These are phyloP conservation scores for Skeletonema potamos DNA, from an alignment of 108 stramenopile species.

Conservation along the genomic window DNA sequence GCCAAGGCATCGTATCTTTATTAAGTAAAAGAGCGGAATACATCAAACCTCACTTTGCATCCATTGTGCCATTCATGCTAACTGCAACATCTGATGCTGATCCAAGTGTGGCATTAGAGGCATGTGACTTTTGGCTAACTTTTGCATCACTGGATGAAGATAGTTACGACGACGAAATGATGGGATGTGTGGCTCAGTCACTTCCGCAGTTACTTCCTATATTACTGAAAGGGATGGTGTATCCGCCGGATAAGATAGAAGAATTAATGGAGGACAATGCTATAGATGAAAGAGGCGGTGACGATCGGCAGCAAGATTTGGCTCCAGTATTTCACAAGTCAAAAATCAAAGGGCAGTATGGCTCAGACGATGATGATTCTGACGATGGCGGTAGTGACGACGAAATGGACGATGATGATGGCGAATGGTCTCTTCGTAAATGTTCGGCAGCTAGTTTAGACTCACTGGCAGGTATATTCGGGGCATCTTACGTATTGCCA, in stretches of 20 bases:
- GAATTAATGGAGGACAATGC: constrained; percentile 78
- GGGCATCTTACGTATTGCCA: constrained; percentile 66
- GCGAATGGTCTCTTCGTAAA: constrained; percentile 89
- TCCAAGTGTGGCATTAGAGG: constrained; percentile 72
- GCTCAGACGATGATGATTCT: constrained; percentile 35
- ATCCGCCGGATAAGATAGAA: constrained; percentile 70
- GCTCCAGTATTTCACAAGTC: constrained; percentile 84
- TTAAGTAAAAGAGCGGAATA: constrained; percentile 67
- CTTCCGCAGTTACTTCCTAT: constrained; percentile 75
- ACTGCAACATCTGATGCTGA: constrained; percentile 54
- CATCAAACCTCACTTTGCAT: constrained; percentile 64
- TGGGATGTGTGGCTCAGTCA: constrained; percentile 45
- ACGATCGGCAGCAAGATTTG: constrained; percentile 54
- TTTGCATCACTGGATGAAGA: constrained; percentile 74
- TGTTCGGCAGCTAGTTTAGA: constrained; percentile 89
- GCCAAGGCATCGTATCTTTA: constrained; percentile 83
- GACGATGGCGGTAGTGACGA: constrained; percentile 75
- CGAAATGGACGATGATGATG: constrained; percentile 65
- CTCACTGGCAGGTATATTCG: constrained; percentile 71
- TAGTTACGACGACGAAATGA: constrained; percentile 62
- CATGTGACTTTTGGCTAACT: constrained; percentile 91
- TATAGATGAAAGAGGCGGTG: constrained; percentile 50
- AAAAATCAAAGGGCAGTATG: constrained; percentile 45
- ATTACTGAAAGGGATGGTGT: constrained; percentile 84
- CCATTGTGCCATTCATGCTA: constrained; percentile 84